Base-by-base conservation (phyloP, 2,329 filamentous ascomycete species). In the Neonectria punicea region DNA sequence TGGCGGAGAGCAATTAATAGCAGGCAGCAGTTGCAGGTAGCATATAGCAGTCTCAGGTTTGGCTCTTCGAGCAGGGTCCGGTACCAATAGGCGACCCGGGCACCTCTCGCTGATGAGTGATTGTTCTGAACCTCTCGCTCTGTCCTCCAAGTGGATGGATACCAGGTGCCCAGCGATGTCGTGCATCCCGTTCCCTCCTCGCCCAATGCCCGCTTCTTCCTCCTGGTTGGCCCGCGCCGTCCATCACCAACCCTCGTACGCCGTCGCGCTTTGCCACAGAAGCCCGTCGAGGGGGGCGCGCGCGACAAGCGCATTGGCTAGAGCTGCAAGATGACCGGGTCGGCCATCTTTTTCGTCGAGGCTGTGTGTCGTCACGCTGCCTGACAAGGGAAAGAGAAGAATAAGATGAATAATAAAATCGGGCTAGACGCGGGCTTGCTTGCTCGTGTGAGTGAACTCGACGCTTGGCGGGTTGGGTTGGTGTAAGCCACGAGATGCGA, bases 131-230 rank as follows among this genome's bases (percentile, higher is more conserved):
- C 14, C 36, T n/a, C 14, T n/a, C 14, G 14, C 14, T 43, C n/a
- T 25, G 39, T 43, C 9, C 39, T 43, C n/a, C 39, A 20, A 43
- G 39, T 43, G 39, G 39, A 43, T 20, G 39, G 36, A n/a, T 39
- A 16, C 36, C 36, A 39, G 36, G 10, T 43, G 61, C 71, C 73
- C 74, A 78, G 78, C 79, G 79, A 83, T 83, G 78, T 78, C 73
- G 74, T 78, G 77, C 77, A 77, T 77, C 61, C 61, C 53, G 50
- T 61, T 18, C 53, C 25, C 34, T 56, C 30, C 22, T 25, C 32
- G 46, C 28, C 50, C 44, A 22, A 22, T n/a, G 59, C 10, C 46
- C 22, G 39, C 36, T 20, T 63, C 54, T 54, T 36, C 43, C 7
- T 47, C 36, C 36, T 64, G 61, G 51, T 64, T 64, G 61, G 61